These are phyloP conservation scores for Triglochin maritima DNA, from an alignment of 106 monocot species.

Conservation along the genomic window DNA sequence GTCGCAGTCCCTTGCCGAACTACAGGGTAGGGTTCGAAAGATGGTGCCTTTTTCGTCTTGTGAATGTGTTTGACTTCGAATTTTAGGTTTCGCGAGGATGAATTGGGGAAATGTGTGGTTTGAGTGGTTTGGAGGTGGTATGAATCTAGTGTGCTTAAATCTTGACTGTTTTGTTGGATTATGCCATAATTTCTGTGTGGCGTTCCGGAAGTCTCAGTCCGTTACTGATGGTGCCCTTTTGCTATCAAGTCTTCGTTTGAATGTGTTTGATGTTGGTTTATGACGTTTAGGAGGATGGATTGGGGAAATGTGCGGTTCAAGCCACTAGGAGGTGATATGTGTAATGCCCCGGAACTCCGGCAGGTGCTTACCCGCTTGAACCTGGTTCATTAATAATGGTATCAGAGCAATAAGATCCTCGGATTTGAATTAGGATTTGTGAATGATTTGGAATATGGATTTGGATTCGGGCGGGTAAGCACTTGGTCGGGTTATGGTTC, in stretches of 20 bases:
- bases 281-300: neutral
- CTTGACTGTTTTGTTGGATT: neutral
- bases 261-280: neutral
- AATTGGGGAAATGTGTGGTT: neutral
- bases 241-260: neutral
- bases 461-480: no score
- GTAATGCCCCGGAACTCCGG: neutral
- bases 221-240: constrained; percentile 12
- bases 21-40: constrained; percentile 37
- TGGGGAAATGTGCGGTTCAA: neutral
- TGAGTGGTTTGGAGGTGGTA: neutral
- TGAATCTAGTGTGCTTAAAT: neutral
- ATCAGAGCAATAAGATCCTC: no score
- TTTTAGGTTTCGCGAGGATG: neutral
- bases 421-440: no score
- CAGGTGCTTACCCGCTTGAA: no score
- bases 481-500: no score
- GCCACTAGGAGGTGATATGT: neutral
- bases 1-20: constrained; percentile 54
- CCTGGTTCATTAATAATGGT: no score
- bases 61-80: neutral
- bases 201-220: constrained; percentile 70
- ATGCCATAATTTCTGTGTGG: neutral
- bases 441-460: no score
- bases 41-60: neutral